A percentile compares a stretch with the other conserved stretches of the same genome.
Conservation (phyloP, 306 rosid species). For the Cicer chorassanicum region DNA sequence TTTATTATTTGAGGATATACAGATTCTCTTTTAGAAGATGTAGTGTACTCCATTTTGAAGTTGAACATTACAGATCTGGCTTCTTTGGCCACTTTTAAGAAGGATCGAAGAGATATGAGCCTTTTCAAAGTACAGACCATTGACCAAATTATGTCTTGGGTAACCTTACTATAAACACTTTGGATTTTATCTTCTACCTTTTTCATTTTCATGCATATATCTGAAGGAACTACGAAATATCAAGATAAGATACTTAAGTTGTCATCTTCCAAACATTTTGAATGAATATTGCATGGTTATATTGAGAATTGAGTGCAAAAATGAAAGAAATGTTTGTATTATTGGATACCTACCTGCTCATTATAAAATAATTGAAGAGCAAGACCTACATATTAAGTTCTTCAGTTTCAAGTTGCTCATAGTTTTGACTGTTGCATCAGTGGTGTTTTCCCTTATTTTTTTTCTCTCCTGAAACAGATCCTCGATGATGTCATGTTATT, state of each 20-base stretch:
- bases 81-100: conserved; percentile 4
- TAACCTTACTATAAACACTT: conserved; percentile 11
- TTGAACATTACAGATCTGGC: conserved; percentile 21
- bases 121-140: conserved; percentile 11
- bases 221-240: conserved; percentile 22
- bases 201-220: conserved; percentile 19
- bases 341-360: conserved; percentile 28
- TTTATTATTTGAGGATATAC: conserved; percentile 62
- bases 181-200: conserved; percentile 14
- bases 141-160: conserved; percentile 35
- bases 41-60: conserved; percentile 28
- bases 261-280: conserved; percentile 6
- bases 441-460: neutral
- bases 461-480: conserved; percentile 14
- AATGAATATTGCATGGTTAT: conserved; percentile 25
- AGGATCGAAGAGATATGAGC: neutral
- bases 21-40: conserved; percentile 21
- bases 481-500: conserved; percentile 23
- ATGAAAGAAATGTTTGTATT: conserved; percentile 18
- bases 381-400: conserved; percentile 4
- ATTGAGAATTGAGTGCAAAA: conserved; percentile 29
- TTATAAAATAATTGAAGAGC: conserved; percentile 4
- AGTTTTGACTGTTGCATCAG: neutral
- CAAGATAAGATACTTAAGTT: neutral
- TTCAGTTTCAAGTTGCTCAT: conserved; percentile 21